Base-by-base conservation (phyloP, 345 rosid genomes). In the Aquilaria yunnanensis region DNA sequence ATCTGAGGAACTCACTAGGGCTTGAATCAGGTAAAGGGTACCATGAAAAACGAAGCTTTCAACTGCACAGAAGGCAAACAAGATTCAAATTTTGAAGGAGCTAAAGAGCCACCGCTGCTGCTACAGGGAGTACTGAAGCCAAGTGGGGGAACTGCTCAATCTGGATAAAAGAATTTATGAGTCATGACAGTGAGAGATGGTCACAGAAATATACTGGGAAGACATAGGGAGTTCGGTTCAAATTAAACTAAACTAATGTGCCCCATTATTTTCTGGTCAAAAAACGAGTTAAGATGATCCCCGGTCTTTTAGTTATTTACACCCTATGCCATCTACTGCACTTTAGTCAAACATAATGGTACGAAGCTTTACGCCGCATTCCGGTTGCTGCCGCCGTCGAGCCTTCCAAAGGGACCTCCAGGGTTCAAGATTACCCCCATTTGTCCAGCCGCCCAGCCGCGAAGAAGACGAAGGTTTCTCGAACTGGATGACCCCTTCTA, bases 401-500 rank as follows among this genome's bases (percentile, higher is more conserved):
- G 23, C 23, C 23, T 23, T 23, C 23, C 23, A 23, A 23, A 23
- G 23, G 23, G 23, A 23, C 23, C 23, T 23, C 23, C 23, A 23
- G 23, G 4, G 23, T 14, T 23, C 10, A 10, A 10, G 16, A 2
- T 56, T 77, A 88, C 97, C 96, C 85, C 98, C 97, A 90, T 78
- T 85, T 83, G 48, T 70, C 67, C 2, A 90, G 34, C 23, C 23
- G 23, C 23, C 23, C 23, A 23, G 23, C 16, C 67, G 69, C 31
- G 90, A 77, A 70, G 90, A 69, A 10, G 71, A 66, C 16, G 47
- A 66, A 66, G 87, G 90, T 65, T 84, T 90, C 46, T 90, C 97
- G 69, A 90, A 88, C 63, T 86, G 98, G 63, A 90, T 93, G 29
- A 90, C 98, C 14, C 98, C 98, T 67, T 93, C 97, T 51, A 90